Conservation (phyloP, 176 grass and related monocot genomes). For the Canna indica region DNA sequence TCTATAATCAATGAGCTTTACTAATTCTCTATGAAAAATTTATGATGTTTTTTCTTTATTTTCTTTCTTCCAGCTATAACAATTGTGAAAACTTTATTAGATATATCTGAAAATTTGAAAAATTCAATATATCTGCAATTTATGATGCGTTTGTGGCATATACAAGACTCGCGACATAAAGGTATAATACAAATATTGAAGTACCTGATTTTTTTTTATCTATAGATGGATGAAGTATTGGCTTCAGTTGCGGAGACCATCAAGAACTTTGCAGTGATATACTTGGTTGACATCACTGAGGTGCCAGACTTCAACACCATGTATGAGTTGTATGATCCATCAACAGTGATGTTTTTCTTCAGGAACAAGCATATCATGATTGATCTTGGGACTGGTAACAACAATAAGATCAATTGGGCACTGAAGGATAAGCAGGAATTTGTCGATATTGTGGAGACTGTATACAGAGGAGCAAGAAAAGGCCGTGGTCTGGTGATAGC, state of each 20-base stretch:
- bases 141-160: not conserved
- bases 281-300: slow-evolving; percentile 72
- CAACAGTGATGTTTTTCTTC: slow-evolving; percentile 94
- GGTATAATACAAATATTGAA: not conserved
- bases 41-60: too few relatives aligned
- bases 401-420: slow-evolving; percentile 95
- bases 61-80: too few relatives aligned
- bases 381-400: slow-evolving; percentile 90
- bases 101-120: too few relatives aligned
- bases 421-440: slow-evolving; percentile 96
- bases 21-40: too few relatives aligned
- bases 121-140: too few relatives aligned
- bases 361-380: slow-evolving; percentile 99
- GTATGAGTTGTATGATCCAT: slow-evolving; percentile 89
- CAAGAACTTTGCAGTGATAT: slow-evolving; percentile 88
- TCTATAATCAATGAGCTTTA: too few relatives aligned
- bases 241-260: slow-evolving; percentile 62
- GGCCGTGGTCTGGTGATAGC: slow-evolving; percentile 72
- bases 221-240: slow-evolving; percentile 88
- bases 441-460: slow-evolving; percentile 86
- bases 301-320: slow-evolving; percentile 87
- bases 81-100: too few relatives aligned
- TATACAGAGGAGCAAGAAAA: slow-evolving; percentile 78
- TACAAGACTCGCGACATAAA: not conserved
- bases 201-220: not conserved